A percentile compares a stretch with the other conserved stretches of the same genome.
Evolutionary conservation across 345 rosid genomes (phyloP).

Genomic region (Luvunga scandens): DNA sequence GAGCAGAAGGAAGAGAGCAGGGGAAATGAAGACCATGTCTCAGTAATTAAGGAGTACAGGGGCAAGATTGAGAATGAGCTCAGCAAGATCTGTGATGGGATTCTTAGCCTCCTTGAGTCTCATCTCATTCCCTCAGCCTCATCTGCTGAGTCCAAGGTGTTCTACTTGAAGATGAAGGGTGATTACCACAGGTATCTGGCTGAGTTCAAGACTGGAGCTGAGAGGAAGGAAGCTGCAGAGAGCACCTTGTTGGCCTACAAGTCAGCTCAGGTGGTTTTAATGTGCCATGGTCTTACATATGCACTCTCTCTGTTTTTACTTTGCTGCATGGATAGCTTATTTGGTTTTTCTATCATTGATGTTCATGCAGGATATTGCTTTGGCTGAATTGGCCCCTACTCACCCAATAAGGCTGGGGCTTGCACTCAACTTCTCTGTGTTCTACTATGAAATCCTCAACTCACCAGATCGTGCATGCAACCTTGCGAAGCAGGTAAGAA

Average conservation of each 20-base stretch:
- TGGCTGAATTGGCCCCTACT: conserved; percentile 83
- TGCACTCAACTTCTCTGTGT: conserved; percentile 97
- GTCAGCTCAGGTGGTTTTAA: conserved; percentile 75
- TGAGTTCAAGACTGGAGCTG: conserved; percentile 88
- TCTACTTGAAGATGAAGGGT: conserved; percentile 97
- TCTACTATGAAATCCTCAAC: conserved; percentile 96
- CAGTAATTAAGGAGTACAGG: conserved; percentile 80
- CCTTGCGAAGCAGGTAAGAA: conserved; percentile 85
- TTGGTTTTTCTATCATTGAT: conserved; percentile 2
- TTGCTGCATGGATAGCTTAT: background rate
- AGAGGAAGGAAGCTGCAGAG: conserved; percentile 98
- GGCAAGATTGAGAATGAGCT: conserved; percentile 84
- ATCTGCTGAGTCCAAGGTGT: conserved; percentile 88
- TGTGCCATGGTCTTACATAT: background rate
- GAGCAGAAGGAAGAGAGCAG: conserved; percentile 98
- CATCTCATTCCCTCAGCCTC: conserved; percentile 87
- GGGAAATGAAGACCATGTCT: conserved; percentile 83
- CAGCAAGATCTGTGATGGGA: conserved; percentile 87
- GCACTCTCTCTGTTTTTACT: background rate
- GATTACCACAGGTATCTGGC: conserved; percentile 95
- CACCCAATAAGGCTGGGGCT: conserved; percentile 98
- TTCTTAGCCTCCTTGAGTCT: conserved; percentile 78
- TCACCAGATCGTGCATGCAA: conserved; percentile 97
- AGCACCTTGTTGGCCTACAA: conserved; percentile 91
- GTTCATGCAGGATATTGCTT: conserved; percentile 79